Evolutionary conservation across 164 flowering plant genomes (phyloP), one percentile per base, ranked within the genome.

Genomic region (Dillenia turbinata): DNA sequence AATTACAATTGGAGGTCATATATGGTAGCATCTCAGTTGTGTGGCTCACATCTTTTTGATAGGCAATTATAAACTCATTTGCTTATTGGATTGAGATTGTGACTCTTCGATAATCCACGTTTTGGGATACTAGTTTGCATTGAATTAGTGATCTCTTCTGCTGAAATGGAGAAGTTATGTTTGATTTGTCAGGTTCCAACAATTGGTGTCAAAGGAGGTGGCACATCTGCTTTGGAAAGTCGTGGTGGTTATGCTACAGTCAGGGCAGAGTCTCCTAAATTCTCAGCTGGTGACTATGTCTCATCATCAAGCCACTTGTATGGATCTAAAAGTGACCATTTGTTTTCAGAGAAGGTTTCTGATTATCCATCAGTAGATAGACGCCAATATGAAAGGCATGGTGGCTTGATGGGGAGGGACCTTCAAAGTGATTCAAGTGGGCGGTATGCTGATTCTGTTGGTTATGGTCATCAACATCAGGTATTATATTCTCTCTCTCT

Each of bases 361-460:
- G 97, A 86, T 56, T 87, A 90, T 83, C 61, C 85, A 68, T 59
- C 83, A 22, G 2, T 83, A 33, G 98, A 90, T 8, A 79, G 92
- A 60, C 70, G 82, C 26, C 91, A 79, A 50, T 90, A 79, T 71
- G 78, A 70, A 68, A 94, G 89, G n/a, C 78, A 80, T 19, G 75
- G 81, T 73, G 74, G 82, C 60, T 92, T 79, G 63, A 44, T 68
- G 3, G 92, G 86, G 49, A 81, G 85, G 70, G 95, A 81, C 46
- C 49, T 85, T 70, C 90, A 73, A 55, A 75, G 69, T 76, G 97
- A 90, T 52, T 60, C 85, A 56, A 58, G 83, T 58, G 82, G 85
- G 52, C 71, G 85, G 69, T 90, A 72, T 66, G 64, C 83, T 49
- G 96, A 90, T 71, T 71, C 96, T 71, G 77, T 73, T 69, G 75